Conservation (phyloP, 108 stramenopile species). For the Fistulifera solaris region DNA sequence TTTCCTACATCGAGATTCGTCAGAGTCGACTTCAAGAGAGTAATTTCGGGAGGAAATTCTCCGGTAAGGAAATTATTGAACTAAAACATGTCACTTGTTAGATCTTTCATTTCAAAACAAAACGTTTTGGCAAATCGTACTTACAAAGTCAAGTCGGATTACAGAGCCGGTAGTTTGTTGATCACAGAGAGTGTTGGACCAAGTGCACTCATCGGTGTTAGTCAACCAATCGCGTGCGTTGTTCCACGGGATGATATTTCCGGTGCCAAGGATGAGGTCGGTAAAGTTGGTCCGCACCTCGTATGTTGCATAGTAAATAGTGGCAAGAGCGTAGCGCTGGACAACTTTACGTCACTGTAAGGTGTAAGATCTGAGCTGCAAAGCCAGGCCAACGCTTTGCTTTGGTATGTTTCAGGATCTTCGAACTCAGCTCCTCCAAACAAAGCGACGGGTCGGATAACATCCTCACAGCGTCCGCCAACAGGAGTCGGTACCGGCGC, state of each 20-base stretch:
- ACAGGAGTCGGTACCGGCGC: slow-evolving; percentile 3
- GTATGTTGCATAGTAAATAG: slow-evolving; percentile 16
- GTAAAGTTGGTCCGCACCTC: slow-evolving; percentile 9
- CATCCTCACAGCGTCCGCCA: background rate
- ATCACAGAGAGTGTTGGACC: background rate
- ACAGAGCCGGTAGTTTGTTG: no score
- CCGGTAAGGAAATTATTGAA: slow-evolving; percentile 28
- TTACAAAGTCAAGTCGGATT: no score
- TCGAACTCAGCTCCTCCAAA: slow-evolving; percentile 6
- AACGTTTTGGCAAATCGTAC: no score
- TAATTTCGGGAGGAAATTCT: slow-evolving; percentile 22
- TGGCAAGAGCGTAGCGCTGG: slow-evolving; percentile 18
- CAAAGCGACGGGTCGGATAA: background rate
- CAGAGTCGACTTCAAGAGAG: slow-evolving; percentile 6
- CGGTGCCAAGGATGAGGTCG: slow-evolving; percentile 5
- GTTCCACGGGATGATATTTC: slow-evolving; percentile 4
- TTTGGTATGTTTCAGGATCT: slow-evolving; percentile 12
- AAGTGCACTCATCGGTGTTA: slow-evolving; percentile 5
- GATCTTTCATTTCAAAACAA: no score
- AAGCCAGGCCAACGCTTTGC: slow-evolving; percentile 10
- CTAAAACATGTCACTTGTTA: background rate
- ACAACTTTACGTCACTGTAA: slow-evolving; percentile 1
- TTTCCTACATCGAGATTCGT: slow-evolving; percentile 7
- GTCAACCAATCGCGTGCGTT: background rate
- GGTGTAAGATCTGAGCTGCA: background rate